phyloP scores from a whole-genome alignment of 2,329 filamentous ascomycete species.

The Didymellaceae sp. region DNA sequence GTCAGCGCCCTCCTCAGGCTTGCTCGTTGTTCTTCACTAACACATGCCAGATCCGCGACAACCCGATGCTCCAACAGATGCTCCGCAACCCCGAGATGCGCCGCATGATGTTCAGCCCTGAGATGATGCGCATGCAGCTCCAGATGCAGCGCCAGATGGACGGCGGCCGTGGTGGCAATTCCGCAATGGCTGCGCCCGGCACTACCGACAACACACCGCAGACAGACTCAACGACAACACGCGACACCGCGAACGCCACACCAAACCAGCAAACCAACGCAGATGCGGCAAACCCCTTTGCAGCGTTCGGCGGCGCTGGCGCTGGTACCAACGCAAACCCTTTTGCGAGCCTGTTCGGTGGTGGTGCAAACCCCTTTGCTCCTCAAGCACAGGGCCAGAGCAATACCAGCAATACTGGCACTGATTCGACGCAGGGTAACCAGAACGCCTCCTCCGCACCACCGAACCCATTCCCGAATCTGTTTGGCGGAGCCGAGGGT shows the following conservation, averaged over 20 bases:
- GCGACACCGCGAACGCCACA: constrained; percentile 15
- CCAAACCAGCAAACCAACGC: constrained; percentile 43
- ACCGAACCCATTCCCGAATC: constrained; percentile 47
- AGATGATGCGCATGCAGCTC: constrained; percentile 80
- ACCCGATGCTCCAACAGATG: constrained; percentile 86
- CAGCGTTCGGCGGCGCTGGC: constrained; percentile 45
- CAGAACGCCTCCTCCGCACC: constrained; percentile 34
- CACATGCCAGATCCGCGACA: constrained; percentile 70
- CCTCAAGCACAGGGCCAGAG: constrained; percentile 34
- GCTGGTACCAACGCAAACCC: constrained; percentile 58
- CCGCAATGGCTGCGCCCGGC: constrained; percentile 81
- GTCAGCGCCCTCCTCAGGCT: constrained; percentile 13
- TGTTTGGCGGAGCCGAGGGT: constrained; percentile 59
- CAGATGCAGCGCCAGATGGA: constrained; percentile 76
- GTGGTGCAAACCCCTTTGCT: constrained; percentile 45
- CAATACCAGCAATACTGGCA: constrained; percentile 31
- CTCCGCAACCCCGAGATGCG: constrained; percentile 88
- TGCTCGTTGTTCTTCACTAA: constrained; percentile 16
- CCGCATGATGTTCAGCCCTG: constrained; percentile 90
- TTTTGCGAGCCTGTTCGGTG: constrained; percentile 65
- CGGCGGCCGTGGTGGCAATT: constrained; percentile 54
- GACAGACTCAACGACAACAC: constrained; percentile 45
- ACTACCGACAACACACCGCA: constrained; percentile 82
- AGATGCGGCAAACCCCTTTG: constrained; percentile 56
- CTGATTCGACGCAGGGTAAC: constrained; percentile 27